Percentiles rank a stretch among this genome's conserved stretches.
Evolutionary conservation across 2,329 filamentous ascomycete species (phyloP).

Genomic region (Coleophoma cylindrospora): DNA sequence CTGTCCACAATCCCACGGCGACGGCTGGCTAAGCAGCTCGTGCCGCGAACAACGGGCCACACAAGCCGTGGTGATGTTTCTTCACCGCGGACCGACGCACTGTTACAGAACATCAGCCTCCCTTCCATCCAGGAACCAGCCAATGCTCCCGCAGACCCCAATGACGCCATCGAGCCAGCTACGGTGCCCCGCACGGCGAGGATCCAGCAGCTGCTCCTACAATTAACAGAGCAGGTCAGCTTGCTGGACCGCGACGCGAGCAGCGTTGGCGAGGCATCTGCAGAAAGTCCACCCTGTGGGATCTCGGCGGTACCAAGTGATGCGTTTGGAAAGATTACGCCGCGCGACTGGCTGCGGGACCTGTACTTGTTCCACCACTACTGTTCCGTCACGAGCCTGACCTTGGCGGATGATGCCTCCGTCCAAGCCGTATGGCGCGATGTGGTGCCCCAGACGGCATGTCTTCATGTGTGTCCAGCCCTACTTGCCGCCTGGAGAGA

Average conservation of each 20-base stretch:
- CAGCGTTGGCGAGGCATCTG: neutral
- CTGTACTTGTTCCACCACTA: neutral
- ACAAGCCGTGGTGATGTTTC: too few relatives aligned
- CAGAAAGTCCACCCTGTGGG: too few relatives aligned
- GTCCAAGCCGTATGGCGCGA: neutral
- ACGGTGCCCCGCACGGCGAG: neutral
- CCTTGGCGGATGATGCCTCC: neutral
- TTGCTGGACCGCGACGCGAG: neutral
- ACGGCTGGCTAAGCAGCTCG: too few relatives aligned
- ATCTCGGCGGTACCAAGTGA: too few relatives aligned
- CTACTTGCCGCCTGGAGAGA: neutral
- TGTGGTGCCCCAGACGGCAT: neutral
- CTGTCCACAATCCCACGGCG: neutral
- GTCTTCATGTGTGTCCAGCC: neutral
- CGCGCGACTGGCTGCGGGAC: neutral
- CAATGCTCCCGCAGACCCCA: too few relatives aligned
- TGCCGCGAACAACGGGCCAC: too few relatives aligned
- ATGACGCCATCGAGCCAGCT: too few relatives aligned
- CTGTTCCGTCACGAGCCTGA: neutral
- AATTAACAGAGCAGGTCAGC: neutral
- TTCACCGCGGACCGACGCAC: too few relatives aligned
- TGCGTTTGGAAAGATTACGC: neutral
- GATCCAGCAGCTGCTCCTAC: neutral
- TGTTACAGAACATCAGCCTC: too few relatives aligned
- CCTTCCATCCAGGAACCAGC: too few relatives aligned